Evolutionary conservation across 2,329 filamentous ascomycete genomes (phyloP).

Genomic region (Penicillium sp.): DNA sequence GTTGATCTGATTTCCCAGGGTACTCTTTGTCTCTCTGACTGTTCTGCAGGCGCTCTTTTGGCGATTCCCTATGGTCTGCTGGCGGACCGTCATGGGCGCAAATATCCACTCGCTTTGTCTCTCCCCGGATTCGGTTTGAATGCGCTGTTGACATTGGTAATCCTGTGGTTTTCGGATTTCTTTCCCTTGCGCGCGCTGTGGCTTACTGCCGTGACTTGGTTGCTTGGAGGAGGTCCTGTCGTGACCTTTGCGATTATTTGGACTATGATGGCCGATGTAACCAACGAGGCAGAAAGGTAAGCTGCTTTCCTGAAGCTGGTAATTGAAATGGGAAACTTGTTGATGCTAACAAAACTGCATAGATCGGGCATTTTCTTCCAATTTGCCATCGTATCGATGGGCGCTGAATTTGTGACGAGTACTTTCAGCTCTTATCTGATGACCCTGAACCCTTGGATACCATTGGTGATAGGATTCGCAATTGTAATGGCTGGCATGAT

Average conservation of each 20-base stretch:
- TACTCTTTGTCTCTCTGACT: neutral
- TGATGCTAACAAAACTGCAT: conserved; percentile 10
- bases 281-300: conserved; percentile 45
- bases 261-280: conserved; percentile 53
- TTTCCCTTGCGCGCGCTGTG: conserved; percentile 49
- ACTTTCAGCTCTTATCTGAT: conserved; percentile 42
- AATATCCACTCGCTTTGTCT: conserved; percentile 43
- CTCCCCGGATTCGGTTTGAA: conserved; percentile 43
- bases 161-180: conserved; percentile 39
- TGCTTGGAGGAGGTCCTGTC: conserved; percentile 48
- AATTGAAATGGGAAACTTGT: conserved; percentile 10
- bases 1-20: conserved; percentile 5
- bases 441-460: conserved; percentile 41
- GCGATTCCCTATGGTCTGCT: conserved; percentile 50
- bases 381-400: conserved; percentile 40
- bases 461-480: conserved; percentile 36
- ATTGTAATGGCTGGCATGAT: conserved; percentile 34
- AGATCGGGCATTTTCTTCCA: conserved; percentile 43
- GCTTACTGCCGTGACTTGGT: conserved; percentile 46
- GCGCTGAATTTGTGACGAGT: conserved; percentile 39
- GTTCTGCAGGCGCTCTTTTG: conserved; percentile 42
- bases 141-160: conserved; percentile 30
- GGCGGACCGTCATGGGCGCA: conserved; percentile 48
- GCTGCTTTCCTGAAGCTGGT: neutral
- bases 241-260: conserved; percentile 48